Percentiles rank a stretch among this genome's conserved stretches.
These are phyloP conservation scores for Pleurotus pulmonarius DNA, from an alignment of 768 basidiomycete genomes.

Conservation along the genomic window DNA sequence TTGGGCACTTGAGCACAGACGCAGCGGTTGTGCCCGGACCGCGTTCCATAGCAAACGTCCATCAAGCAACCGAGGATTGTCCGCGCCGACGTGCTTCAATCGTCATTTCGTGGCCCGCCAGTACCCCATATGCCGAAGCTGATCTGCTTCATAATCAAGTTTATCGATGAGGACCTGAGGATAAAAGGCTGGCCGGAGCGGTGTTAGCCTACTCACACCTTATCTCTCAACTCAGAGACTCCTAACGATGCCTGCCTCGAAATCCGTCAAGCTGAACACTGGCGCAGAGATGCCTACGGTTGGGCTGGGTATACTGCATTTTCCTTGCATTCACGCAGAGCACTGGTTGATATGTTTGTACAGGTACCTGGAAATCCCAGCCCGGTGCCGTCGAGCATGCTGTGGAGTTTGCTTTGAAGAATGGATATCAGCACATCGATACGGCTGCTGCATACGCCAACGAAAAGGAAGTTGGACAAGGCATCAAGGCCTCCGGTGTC, in stretches of 20 bases:
- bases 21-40: neutral
- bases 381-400: constrained; percentile 72
- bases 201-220: neutral
- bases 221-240: neutral
- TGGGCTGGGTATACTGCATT: constrained; percentile 46
- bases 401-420: constrained; percentile 68
- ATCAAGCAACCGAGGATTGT: neutral
- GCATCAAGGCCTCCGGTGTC: constrained; percentile 3
- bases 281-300: constrained; percentile 75
- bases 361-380: constrained; percentile 77
- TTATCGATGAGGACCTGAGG: constrained; percentile 1
- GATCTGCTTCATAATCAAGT: constrained; percentile 5
- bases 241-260: constrained; percentile 43
- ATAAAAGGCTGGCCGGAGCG: constrained; percentile 2
- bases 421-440: constrained; percentile 73
- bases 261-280: constrained; percentile 64
- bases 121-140: neutral
- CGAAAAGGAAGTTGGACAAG: constrained; percentile 2
- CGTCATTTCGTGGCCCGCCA: neutral
- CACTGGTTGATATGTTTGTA: no score
- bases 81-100: neutral
- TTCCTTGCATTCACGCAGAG: no score
- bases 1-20: neutral
- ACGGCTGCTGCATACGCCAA: constrained; percentile 59
- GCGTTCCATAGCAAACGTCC: neutral